phyloP scores from a whole-genome alignment of 306 rosid species.

The Lablab purpureus region DNA sequence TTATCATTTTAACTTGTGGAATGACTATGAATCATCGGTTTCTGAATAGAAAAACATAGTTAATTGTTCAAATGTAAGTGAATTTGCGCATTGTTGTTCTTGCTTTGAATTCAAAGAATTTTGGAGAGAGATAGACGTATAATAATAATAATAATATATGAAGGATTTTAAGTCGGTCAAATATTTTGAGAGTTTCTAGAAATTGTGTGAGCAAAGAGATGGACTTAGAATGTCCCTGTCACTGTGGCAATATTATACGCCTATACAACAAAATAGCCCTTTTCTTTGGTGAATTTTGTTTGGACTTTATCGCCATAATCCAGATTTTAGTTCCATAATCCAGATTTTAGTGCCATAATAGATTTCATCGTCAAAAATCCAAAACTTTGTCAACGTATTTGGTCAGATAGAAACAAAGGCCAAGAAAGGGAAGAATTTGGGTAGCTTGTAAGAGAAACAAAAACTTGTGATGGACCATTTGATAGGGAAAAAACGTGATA shows the following conservation, averaged over 20 bases:
- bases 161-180: neutral
- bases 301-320: constrained; percentile 2
- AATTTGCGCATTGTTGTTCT: neutral
- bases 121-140: neutral
- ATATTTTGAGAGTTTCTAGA: constrained; percentile 8
- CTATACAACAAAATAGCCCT: neutral
- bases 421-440: neutral
- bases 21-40: neutral
- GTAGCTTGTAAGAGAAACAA: neutral
- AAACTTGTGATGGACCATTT: too few relatives aligned
- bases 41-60: neutral
- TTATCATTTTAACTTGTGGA: too few relatives aligned
- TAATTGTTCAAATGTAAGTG: neutral
- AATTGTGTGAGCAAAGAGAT: neutral
- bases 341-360: neutral
- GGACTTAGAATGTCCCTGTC: neutral
- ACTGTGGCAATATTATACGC: neutral
- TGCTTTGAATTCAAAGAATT: neutral
- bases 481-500: too few relatives aligned
- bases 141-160: neutral
- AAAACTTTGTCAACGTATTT: neutral
- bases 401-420: neutral
- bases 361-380: constrained; percentile 5
- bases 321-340: neutral
- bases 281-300: neutral